Conservation (phyloP, 257 asterid species). For the Penstemon davidsonii region DNA sequence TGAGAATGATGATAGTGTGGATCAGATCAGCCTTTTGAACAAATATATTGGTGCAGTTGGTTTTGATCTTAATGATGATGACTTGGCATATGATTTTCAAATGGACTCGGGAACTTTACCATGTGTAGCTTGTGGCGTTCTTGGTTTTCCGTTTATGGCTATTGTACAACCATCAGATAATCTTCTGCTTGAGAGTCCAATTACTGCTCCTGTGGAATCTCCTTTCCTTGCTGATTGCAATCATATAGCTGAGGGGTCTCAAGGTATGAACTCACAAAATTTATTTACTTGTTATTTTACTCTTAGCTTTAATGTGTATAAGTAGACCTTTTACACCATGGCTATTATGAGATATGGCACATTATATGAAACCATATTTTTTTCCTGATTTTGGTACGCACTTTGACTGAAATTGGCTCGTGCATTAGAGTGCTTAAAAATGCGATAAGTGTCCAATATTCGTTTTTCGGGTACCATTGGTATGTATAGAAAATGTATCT, state of each 20-base stretch:
- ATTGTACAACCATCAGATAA: slow-evolving; percentile 68
- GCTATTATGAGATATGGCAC: slow-evolving; percentile 9
- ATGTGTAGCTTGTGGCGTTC: slow-evolving; percentile 96
- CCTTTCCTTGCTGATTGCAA: slow-evolving; percentile 25
- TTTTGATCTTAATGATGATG: slow-evolving; percentile 70
- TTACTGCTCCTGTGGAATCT: slow-evolving; percentile 33
- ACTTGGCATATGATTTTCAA: slow-evolving; percentile 72
- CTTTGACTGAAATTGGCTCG: background rate
- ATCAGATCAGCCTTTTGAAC: slow-evolving; percentile 52
- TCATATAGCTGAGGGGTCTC: slow-evolving; percentile 34
- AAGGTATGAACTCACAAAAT: slow-evolving; percentile 46
- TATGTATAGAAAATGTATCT: background rate
- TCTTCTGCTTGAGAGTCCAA: slow-evolving; percentile 38
- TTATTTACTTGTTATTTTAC: background rate
- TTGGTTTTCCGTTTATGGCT: slow-evolving; percentile 98
- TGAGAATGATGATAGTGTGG: slow-evolving; percentile 33
- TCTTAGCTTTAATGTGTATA: slow-evolving; percentile 8
- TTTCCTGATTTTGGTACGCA: background rate
- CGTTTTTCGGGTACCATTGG: slow-evolving; percentile 3
- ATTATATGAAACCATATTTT: background rate
- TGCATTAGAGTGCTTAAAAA: slow-evolving; percentile 18
- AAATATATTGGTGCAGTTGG: slow-evolving; percentile 54
- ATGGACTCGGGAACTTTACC: slow-evolving; percentile 90
- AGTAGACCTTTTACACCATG: slow-evolving; percentile 11
- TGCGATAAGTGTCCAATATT: background rate